These are phyloP conservation scores for Stereum hirsutum DNA, from an alignment of 1,284 basidiomycete genomes.

Conservation along the genomic window DNA sequence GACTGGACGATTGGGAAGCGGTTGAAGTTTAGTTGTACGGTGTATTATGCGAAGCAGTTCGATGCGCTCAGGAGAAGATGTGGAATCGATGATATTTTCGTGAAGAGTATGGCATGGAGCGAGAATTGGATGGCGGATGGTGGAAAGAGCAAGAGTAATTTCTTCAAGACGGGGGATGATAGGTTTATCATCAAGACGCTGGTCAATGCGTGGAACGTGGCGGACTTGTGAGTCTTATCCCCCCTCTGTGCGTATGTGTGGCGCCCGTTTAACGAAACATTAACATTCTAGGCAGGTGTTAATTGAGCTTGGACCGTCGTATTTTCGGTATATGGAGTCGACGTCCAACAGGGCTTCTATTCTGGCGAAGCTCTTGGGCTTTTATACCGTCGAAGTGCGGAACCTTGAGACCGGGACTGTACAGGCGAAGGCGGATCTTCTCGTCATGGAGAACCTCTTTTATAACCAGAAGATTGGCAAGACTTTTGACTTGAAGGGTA, in stretches of 20 bases:
- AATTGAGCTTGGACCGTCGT: slow-evolving; percentile 65
- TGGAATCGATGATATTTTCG: slow-evolving; percentile 53
- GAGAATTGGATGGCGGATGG: slow-evolving; percentile 64
- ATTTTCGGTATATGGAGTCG: slow-evolving; percentile 67
- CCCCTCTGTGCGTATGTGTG: neutral
- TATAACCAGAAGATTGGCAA: slow-evolving; percentile 55
- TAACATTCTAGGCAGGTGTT: slow-evolving; percentile 53
- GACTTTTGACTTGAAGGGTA: slow-evolving; percentile 76
- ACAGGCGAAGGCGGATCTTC: slow-evolving; percentile 59
- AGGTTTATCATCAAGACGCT: slow-evolving; percentile 76
- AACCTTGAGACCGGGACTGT: slow-evolving; percentile 61
- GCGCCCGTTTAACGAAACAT: neutral
- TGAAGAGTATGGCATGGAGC: slow-evolving; percentile 53
- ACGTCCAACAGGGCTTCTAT: slow-evolving; percentile 58
- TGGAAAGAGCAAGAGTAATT: slow-evolving; percentile 65
- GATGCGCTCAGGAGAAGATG: slow-evolving; percentile 55
- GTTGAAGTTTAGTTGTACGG: slow-evolving; percentile 67
- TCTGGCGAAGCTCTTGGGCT: slow-evolving; percentile 69
- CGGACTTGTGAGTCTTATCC: slow-evolving; percentile 60
- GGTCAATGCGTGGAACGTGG: slow-evolving; percentile 77
- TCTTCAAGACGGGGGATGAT: slow-evolving; percentile 72
- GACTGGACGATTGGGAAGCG: slow-evolving; percentile 67
- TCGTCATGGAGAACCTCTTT: slow-evolving; percentile 80
- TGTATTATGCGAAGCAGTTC: slow-evolving; percentile 75
- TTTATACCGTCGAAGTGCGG: slow-evolving; percentile 67